A percentile compares a stretch with the other conserved stretches of the same genome.
These are phyloP conservation scores for Candida corydali DNA, from an alignment of 805 yeast genomes.

Conservation along the genomic window DNA sequence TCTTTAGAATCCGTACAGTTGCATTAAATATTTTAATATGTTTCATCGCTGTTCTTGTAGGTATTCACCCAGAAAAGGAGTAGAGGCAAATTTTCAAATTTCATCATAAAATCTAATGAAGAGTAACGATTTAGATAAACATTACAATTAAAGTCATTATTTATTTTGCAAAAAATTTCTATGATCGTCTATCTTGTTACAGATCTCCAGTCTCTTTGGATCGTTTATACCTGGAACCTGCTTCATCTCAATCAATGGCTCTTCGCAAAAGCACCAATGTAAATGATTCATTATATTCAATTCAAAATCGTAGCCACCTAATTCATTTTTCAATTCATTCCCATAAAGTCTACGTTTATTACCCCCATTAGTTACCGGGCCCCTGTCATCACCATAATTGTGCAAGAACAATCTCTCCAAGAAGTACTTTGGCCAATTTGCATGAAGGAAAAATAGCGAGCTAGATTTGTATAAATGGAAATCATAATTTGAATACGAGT, in stretches of 20 bases:
- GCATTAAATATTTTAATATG: no score
- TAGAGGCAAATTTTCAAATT: no score
- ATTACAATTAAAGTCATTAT: no score
- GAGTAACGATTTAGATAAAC: no score
- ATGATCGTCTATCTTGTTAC: constrained; percentile 22
- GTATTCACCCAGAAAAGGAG: no score
- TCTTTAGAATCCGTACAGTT: no score
- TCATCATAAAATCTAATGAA: no score
- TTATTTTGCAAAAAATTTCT: constrained; percentile 16
- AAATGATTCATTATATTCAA: constrained; percentile 21
- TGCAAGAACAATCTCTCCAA: constrained; percentile 21
- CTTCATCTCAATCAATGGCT: constrained; percentile 15
- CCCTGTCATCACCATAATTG: constrained; percentile 23
- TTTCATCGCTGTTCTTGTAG: no score
- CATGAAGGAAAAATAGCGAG: constrained; percentile 29
- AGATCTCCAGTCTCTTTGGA: constrained; percentile 20
- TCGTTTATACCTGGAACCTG: constrained; percentile 18
- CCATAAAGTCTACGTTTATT: constrained; percentile 26
- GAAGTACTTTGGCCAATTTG: constrained; percentile 35
- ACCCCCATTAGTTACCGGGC: constrained; percentile 18
- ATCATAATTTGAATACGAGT: constrained; percentile 20
- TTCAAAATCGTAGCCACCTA: constrained; percentile 27
- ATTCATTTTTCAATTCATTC: constrained; percentile 19
- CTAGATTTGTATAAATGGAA: constrained; percentile 26
- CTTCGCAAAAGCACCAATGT: constrained; percentile 27